These are phyloP conservation scores for Metarhizium humberi DNA, from an alignment of 2,329 filamentous ascomycete species.

Conservation along the genomic window DNA sequence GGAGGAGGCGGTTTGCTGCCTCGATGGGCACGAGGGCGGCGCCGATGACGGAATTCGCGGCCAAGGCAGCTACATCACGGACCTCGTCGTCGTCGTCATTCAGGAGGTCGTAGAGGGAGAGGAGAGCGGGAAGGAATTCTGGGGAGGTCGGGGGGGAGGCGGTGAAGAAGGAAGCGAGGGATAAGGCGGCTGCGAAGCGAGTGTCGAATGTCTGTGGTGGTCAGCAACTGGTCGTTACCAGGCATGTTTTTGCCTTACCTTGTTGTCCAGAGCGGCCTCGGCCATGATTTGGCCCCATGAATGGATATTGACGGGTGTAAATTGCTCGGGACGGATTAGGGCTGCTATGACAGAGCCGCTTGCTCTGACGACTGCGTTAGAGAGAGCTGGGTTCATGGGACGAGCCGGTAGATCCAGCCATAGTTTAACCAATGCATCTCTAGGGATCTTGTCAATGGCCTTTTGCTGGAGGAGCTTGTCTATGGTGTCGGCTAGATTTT, in stretches of 20 bases:
- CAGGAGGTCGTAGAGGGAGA: slow-evolving; percentile 65
- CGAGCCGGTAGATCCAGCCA: slow-evolving; percentile 30
- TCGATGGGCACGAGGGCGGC: slow-evolving; percentile 36
- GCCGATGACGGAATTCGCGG: slow-evolving; percentile 37
- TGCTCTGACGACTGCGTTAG: slow-evolving; percentile 37
- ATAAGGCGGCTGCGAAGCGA: slow-evolving; percentile 48
- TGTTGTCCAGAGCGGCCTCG: slow-evolving; percentile 36
- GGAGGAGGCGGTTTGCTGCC: slow-evolving; percentile 34
- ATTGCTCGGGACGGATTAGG: slow-evolving; percentile 14
- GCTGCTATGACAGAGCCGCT: slow-evolving; percentile 36
- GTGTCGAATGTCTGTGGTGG: slow-evolving; percentile 50
- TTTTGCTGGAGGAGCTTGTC: slow-evolving; percentile 26
- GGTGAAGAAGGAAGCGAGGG: slow-evolving; percentile 43
- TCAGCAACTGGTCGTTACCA: not conserved
- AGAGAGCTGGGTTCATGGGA: slow-evolving; percentile 36
- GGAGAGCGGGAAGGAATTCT: slow-evolving; percentile 44
- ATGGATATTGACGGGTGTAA: slow-evolving; percentile 13
- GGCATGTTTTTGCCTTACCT: slow-evolving; percentile 22
- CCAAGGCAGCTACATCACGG: slow-evolving; percentile 51
- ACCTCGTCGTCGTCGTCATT: slow-evolving; percentile 92
- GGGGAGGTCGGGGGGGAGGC: slow-evolving; percentile 11
- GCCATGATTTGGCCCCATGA: slow-evolving; percentile 43
- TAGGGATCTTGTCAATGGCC: slow-evolving; percentile 20
- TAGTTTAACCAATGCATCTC: slow-evolving; percentile 24
- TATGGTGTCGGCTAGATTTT: slow-evolving; percentile 36